Evolutionary conservation across 2,329 filamentous ascomycete genomes (phyloP), one percentile per base, ranked within the genome.

Genomic region (Exophiala mesophila): DNA sequence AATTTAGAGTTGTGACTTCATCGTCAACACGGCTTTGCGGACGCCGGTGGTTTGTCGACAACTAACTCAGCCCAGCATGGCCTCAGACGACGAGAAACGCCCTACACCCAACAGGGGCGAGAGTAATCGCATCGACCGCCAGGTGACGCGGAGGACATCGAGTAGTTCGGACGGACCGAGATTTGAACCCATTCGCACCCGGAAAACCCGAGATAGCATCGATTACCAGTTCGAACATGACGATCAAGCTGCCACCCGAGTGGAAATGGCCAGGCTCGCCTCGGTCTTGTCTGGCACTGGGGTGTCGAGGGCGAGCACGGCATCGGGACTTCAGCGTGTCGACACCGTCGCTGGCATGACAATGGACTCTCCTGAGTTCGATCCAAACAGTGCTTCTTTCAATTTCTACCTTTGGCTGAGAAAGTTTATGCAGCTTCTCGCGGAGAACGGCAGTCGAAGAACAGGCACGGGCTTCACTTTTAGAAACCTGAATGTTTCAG

Each of bases 401-500:
- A 48, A 50, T 15, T 50, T 53, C 29, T 44, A 36, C 17, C 47
- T 53, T 4, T 53, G 47, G 47, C 24, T 43, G n/a, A 42, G 47
- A 17, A 50, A 53, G 23, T 47, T 48, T 24, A 21, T 50, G 2
- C 47, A 48, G 23, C 41, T 47, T 12, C 44, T 53, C 13, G 50
- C 50, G 26, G 16, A 45, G 24, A 35, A 43, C 17, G 38, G 46
- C 23, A 32, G 48, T 36, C 47, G 44, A 20, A 13, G 16, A 4
- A 34, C 28, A 32, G 24, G 50, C 35, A 39, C 31, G 3, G 82
- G 82, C 18, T 70, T 85, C 0, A 77, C 81, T 1, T 85, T 80
- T 76, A 69, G 75, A 50, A 69, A 79, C 42, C 67, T 85, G 36
- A 82, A 68, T 0, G 81, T 85, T n/a, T 71, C 78, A 40, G 82